phyloP scores from a whole-genome alignment of 306 rosid genomes.

The Glycine latifolia region DNA sequence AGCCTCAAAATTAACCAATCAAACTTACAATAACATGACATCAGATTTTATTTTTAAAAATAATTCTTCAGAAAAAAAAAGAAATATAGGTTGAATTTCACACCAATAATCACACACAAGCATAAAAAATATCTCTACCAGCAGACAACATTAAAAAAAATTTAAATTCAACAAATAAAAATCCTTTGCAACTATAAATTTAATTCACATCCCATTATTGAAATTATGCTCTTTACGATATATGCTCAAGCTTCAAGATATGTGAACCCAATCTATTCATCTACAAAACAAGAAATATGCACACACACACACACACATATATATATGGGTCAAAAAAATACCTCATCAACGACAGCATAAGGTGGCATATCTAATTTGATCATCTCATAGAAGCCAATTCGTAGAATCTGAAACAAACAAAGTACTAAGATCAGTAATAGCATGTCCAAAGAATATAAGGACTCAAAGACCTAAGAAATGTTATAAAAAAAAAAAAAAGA shows the following conservation, averaged over 20 bases:
- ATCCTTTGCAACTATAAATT: slow-evolving; percentile 1
- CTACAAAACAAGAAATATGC: slow-evolving; percentile 9
- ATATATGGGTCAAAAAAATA: slow-evolving; percentile 40
- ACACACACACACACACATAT: too few relatives aligned
- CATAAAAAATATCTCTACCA: neutral
- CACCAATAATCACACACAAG: slow-evolving; percentile 29
- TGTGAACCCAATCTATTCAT: slow-evolving; percentile 11
- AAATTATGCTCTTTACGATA: neutral
- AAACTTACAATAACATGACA: too few relatives aligned
- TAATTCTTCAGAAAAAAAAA: too few relatives aligned
- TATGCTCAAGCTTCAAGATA: slow-evolving; percentile 1
- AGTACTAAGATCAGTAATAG: slow-evolving; percentile 34
- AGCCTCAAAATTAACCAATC: too few relatives aligned
- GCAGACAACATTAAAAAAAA: slow-evolving; percentile 17
- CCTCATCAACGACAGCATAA: slow-evolving; percentile 95
- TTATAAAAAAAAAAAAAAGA: neutral
- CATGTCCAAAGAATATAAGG: slow-evolving; percentile 14
- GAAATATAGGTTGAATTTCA: neutral
- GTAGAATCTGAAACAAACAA: slow-evolving; percentile 64
- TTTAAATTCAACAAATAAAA: neutral
- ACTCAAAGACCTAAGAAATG: neutral
- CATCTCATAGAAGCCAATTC: slow-evolving; percentile 85
- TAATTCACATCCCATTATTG: neutral
- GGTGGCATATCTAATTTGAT: slow-evolving; percentile 84
- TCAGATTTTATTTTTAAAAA: too few relatives aligned